Base-by-base conservation (phyloP, 1,284 basidiomycete species). In the Rhodotorula mucilaginosa region DNA sequence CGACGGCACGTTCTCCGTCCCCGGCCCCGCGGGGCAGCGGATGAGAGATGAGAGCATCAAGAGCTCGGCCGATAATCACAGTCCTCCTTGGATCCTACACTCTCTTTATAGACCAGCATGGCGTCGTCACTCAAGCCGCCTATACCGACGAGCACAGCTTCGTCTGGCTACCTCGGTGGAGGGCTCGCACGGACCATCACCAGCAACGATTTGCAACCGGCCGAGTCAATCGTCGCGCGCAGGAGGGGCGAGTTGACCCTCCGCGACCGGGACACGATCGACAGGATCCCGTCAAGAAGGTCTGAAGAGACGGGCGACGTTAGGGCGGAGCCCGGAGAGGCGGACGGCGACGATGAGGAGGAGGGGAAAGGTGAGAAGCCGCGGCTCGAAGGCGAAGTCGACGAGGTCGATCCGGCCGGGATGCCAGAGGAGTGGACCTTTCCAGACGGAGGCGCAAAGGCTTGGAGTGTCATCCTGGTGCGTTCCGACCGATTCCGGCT, bases 381-480 rank as follows among this genome's bases (percentile, higher is more conserved):
- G 23, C n/a, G 48, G 54, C 26, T n/a, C 23, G 49, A 26, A 5
- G 39, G 10, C 2, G 58, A 46, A 21, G 26, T 23, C 1, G 49
- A 7, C 21, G 48, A 34, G 18, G 51, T 19, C 26, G 21, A 31
- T 49, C 58, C 44, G 44, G 49, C 54, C n/a, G 29, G 26, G 1
- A 7, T 44, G 13, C 66, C 58, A 5, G 68, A 68, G 15, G 70
- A 68, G 23, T 75, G 76, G 76, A 71, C 69, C 0, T 77, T 74
- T 46, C 76, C 76, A 0, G 76, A 75, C 39, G 76, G 74, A 1
- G 74, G 74, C 0, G 51, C n/a, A 34, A 69, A 57, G 26, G 74
- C 70, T 2, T 75, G 76, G 76, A 49, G 34, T 21, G 74, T 75
- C 7, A 68, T 74, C 3, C 44, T 76, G 5, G 73, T 74, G 60